These are phyloP conservation scores for Cucurbita maxima DNA, from an alignment of 306 rosid species.

Conservation along the genomic window DNA sequence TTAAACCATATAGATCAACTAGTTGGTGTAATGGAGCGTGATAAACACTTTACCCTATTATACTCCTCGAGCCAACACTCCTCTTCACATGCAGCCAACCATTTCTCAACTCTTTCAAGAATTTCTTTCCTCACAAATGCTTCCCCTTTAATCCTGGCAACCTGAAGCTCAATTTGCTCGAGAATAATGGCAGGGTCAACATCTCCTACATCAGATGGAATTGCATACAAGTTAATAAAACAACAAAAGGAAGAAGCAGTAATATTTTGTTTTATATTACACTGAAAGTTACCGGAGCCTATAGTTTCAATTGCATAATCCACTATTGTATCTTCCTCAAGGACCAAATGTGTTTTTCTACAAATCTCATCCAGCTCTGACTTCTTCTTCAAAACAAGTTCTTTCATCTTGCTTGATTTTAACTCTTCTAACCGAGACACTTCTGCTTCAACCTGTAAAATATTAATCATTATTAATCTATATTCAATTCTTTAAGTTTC, in stretches of 20 bases:
- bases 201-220: slow-evolving; percentile 19
- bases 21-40: neutral
- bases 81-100: slow-evolving; percentile 58
- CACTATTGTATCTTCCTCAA: slow-evolving; percentile 11
- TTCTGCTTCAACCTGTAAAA: slow-evolving; percentile 50
- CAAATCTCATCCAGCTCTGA: slow-evolving; percentile 51
- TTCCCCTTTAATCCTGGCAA: slow-evolving; percentile 39
- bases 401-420: slow-evolving; percentile 56
- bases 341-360: slow-evolving; percentile 37
- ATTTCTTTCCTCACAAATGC: slow-evolving; percentile 57
- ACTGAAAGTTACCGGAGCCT: slow-evolving; percentile 30
- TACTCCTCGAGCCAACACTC: slow-evolving; percentile 89
- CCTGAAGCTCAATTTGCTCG: slow-evolving; percentile 44
- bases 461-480: neutral
- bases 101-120: slow-evolving; percentile 66
- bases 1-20: neutral
- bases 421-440: slow-evolving; percentile 54
- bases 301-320: slow-evolving; percentile 23
- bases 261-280: neutral
- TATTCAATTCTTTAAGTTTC: neutral
- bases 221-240: neutral
- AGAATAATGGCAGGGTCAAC: slow-evolving; percentile 24
- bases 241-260: neutral
- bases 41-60: slow-evolving; percentile 33
- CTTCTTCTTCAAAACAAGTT: slow-evolving; percentile 37